Percentiles rank a stretch among this genome's conserved stretches.
These are phyloP conservation scores for Monosporascus sp. DNA, from an alignment of 2,329 filamentous ascomycete genomes.

Conservation along the genomic window DNA sequence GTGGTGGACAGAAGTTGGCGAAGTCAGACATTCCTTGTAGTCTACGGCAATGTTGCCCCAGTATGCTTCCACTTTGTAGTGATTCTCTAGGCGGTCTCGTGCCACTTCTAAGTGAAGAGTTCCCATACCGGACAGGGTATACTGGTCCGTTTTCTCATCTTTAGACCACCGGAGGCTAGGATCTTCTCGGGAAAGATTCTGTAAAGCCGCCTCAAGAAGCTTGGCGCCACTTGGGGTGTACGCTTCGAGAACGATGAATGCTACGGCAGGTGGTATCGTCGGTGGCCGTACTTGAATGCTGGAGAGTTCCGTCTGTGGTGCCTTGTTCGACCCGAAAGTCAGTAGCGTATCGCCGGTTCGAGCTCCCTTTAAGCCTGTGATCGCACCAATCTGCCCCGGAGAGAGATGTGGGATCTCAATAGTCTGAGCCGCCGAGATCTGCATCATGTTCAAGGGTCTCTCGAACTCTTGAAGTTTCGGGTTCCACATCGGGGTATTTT, in stretches of 20 bases:
- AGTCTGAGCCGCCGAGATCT: constrained; percentile 84
- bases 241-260: constrained; percentile 89
- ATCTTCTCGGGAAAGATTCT: constrained; percentile 80
- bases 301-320: constrained; percentile 63
- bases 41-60: constrained; percentile 94
- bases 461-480: constrained; percentile 78
- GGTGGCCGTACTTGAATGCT: constrained; percentile 81
- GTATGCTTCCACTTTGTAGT: constrained; percentile 79
- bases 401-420: constrained; percentile 76
- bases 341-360: constrained; percentile 91
- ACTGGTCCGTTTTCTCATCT: constrained; percentile 88
- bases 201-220: constrained; percentile 68
- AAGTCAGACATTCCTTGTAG: constrained; percentile 77
- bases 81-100: constrained; percentile 77
- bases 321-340: constrained; percentile 56
- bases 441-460: constrained; percentile 71
- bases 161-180: constrained; percentile 81
- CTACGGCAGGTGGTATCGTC: constrained; percentile 85
- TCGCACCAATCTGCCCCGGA: constrained; percentile 88
- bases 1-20: constrained; percentile 48
- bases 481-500: constrained; percentile 76
- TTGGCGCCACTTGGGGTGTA: constrained; percentile 74
- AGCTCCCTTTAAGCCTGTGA: constrained; percentile 84
- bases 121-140: constrained; percentile 92
- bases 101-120: constrained; percentile 94